Base-by-base conservation (phyloP, 352 stramenopile species). In the Saprolegnia diclina region DNA sequence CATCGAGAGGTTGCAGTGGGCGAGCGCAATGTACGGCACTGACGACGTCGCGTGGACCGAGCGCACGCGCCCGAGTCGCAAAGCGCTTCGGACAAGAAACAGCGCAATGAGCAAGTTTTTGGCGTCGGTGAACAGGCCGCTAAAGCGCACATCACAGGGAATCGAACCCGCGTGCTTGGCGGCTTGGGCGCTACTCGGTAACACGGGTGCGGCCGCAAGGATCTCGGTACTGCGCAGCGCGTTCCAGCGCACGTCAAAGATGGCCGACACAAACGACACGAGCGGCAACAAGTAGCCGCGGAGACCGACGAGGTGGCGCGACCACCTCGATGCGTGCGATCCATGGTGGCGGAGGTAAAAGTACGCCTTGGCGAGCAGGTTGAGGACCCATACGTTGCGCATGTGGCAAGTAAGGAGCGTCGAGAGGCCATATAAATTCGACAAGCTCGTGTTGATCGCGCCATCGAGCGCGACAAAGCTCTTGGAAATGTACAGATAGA, bases 331-430 rank as follows among this genome's bases (percentile, higher is more conserved):
- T 18, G 52, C 13, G 11, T 35, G 35, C 19, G n/a, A 35, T 35
- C 29, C 29, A 24, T 1, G 3, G 35, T 59, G 11, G 52, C 11
- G 11, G 11, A 16, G 16, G 35, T 42, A 59, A 10, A 59, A 19
- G 9, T 21, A 21, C 35, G 1, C 19, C 19, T 59, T 59, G 1
- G 52, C 24, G 1, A 59, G 1, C 3, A 59, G 19, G 19, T n/a
- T 59, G 24, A 59, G 52, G 13, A 59, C 52, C 52, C 52, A 59
- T 10, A 59, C 52, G 52, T 59, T 59, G 52, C 52, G 52, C 52
- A 59, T 59, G 19, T 59, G 52, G 35, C 52, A 59, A 2, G 52
- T 59, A 7, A 59, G 24, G 11, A 59, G 13, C 11, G 35, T 59
- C 13, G 10, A 11, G 42, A 48, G 42, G 7, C 18, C 11, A 14